These are phyloP conservation scores for Harringtonia lauricola DNA, from an alignment of 2,329 filamentous ascomycete species.

Conservation along the genomic window DNA sequence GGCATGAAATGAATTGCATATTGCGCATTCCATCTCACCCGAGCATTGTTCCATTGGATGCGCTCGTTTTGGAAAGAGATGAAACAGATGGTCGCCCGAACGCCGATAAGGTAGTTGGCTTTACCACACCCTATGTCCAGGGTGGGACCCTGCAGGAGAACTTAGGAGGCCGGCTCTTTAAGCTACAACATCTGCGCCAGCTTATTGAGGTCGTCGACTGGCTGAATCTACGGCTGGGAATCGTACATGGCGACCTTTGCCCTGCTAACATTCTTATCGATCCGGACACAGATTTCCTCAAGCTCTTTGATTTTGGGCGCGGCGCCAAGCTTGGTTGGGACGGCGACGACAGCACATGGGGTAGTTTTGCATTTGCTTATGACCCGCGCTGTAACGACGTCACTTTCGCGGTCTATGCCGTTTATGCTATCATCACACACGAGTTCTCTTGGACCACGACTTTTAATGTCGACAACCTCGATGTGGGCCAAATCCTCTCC, in stretches of 20 bases:
- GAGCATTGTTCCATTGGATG: constrained; percentile 1
- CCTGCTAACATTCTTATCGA: constrained; percentile 26
- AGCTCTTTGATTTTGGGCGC: constrained; percentile 26
- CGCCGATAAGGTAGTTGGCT: constrained; percentile 10
- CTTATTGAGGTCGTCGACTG: constrained; percentile 24
- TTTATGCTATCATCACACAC: constrained; percentile 11
- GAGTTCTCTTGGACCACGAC: constrained; percentile 1
- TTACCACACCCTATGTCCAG: constrained; percentile 18
- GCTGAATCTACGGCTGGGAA: constrained; percentile 24
- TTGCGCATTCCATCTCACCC: background rate
- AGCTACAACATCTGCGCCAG: constrained; percentile 24
- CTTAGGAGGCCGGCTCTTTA: constrained; percentile 17
- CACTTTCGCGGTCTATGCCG: constrained; percentile 9
- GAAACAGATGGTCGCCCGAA: background rate
- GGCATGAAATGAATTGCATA: background rate
- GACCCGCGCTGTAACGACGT: constrained; percentile 4
- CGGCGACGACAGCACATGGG: background rate
- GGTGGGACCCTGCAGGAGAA: constrained; percentile 23
- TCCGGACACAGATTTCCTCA: constrained; percentile 18
- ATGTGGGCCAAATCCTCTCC: background rate
- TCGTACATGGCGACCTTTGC: constrained; percentile 27
- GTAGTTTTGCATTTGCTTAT: background rate
- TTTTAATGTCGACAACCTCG: constrained; percentile 4
- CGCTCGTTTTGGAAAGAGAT: constrained; percentile 10
- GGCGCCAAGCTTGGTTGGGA: constrained; percentile 12